These are phyloP conservation scores for Verticillium nonalfalfae DNA, from an alignment of 2,329 filamentous ascomycete species.

Conservation along the genomic window DNA sequence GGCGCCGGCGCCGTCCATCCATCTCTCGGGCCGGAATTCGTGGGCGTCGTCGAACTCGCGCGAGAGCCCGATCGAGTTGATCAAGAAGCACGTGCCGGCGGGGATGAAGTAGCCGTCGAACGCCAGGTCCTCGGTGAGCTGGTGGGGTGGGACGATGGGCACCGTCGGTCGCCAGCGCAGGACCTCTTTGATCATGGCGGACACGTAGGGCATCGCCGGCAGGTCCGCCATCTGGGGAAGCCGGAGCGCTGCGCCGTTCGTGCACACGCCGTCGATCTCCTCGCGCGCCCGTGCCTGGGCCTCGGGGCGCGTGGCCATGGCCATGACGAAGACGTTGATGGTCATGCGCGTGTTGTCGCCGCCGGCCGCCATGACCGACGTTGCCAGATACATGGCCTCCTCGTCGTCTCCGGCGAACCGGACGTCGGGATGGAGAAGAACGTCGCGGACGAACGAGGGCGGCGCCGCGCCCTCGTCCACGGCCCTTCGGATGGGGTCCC, in stretches of 20 bases:
- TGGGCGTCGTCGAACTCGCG: conserved; percentile 14
- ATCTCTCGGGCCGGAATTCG: conserved; percentile 10
- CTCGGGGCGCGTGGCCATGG: conserved; percentile 16
- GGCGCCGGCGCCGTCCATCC: conserved; percentile 23
- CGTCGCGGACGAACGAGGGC: conserved; percentile 27
- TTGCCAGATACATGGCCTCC: conserved; percentile 30
- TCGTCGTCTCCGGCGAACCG: conserved; percentile 24
- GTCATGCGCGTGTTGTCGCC: conserved; percentile 21
- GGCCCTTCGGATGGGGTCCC: conserved; percentile 18
- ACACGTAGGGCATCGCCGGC: conserved; percentile 20
- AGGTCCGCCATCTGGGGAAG: conserved; percentile 20
- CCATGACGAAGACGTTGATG: conserved; percentile 13
- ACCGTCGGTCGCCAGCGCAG: conserved; percentile 26
- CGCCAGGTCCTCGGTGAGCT: conserved; percentile 18
- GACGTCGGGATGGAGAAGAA: conserved; percentile 16
- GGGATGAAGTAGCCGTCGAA: conserved; percentile 6
- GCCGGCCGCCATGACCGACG: conserved; percentile 27
- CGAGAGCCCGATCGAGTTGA: conserved; percentile 25
- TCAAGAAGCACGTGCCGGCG: conserved; percentile 10
- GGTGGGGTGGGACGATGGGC: conserved; percentile 26
- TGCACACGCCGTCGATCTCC: conserved; percentile 18
- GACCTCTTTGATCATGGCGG: conserved; percentile 22
- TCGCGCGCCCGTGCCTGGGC: conserved; percentile 16
- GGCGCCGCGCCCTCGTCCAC: conserved; percentile 19
- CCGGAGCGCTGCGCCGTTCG: conserved; percentile 17